phyloP scores from a whole-genome alignment of 1,139 yeast species.

The Candida albicans region DNA sequence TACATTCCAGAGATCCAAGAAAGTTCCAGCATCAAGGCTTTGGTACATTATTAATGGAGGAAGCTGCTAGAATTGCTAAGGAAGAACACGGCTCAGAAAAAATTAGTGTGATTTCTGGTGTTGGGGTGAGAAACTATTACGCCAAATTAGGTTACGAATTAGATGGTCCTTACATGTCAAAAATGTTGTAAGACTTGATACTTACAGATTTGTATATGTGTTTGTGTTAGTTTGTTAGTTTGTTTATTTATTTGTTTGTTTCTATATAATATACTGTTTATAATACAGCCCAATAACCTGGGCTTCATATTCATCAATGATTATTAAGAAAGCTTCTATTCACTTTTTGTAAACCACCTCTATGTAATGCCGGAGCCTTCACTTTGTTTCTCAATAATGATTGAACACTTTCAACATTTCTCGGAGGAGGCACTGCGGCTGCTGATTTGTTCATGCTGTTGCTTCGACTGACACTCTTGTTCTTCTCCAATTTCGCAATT shows the following conservation, averaged over 20 bases:
- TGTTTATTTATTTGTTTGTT: not conserved
- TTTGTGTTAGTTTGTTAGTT: not conserved
- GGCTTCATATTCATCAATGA: slow-evolving; percentile 1
- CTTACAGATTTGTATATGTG: not conserved
- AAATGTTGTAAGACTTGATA: slow-evolving; percentile 11
- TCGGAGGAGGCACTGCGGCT: slow-evolving; percentile 16
- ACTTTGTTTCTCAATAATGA: slow-evolving; percentile 40
- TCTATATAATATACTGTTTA: not conserved
- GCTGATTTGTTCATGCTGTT: slow-evolving; percentile 17
- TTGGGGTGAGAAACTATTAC: slow-evolving; percentile 95
- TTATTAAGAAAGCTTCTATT: slow-evolving; percentile 15
- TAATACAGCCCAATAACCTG: not conserved
- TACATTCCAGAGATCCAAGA: slow-evolving; percentile 96
- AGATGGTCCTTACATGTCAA: slow-evolving; percentile 96
- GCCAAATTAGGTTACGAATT: slow-evolving; percentile 86
- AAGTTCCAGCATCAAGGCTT: slow-evolving; percentile 99
- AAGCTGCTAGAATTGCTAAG: slow-evolving; percentile 91
- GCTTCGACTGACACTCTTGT: slow-evolving; percentile 9
- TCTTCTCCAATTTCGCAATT: slow-evolving; percentile 26
- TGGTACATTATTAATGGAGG: slow-evolving; percentile 96
- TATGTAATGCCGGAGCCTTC: slow-evolving; percentile 44
- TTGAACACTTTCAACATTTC: slow-evolving; percentile 34
- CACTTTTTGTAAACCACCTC: slow-evolving; percentile 32
- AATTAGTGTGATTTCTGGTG: slow-evolving; percentile 94
- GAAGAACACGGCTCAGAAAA: slow-evolving; percentile 94